Conservation (phyloP, 371 early-diverging fungal genomes). For the Synchytrium microbalum region DNA sequence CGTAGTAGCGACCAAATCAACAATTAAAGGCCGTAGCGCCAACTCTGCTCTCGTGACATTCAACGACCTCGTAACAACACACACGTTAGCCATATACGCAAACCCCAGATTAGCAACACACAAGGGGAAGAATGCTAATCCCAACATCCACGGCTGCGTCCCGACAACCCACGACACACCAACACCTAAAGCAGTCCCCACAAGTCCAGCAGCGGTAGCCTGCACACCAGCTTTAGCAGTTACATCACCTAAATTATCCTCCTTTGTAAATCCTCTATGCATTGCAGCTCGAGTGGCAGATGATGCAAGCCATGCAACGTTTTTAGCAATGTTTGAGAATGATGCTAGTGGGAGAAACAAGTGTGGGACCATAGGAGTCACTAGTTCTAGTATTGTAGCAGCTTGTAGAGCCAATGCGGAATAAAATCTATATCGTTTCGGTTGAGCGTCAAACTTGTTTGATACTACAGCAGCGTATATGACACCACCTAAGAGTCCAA, state of each 20-base stretch:
- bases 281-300: constrained; percentile 68
- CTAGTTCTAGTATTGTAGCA: constrained; percentile 58
- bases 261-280: constrained; percentile 52
- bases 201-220: constrained; percentile 63
- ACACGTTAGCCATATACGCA: constrained; percentile 44
- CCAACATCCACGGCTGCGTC: constrained; percentile 29
- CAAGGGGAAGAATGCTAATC: constrained; percentile 45
- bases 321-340: constrained; percentile 70
- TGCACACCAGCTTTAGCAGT: constrained; percentile 73
- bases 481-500: constrained; percentile 78
- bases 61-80: constrained; percentile 46
- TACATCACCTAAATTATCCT: constrained; percentile 70
- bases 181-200: constrained; percentile 56
- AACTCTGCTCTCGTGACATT: constrained; percentile 50
- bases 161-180: constrained; percentile 37
- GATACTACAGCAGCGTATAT: constrained; percentile 58
- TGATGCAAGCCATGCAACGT: constrained; percentile 69
- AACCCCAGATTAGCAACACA: constrained; percentile 43
- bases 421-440: constrained; percentile 65
- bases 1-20: constrained; percentile 8
- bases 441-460: constrained; percentile 63
- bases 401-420: constrained; percentile 55
- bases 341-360: constrained; percentile 60
- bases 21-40: constrained; percentile 14
- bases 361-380: constrained; percentile 62